Base-by-base conservation (phyloP, 192 early-diverging fungal species). In the Gorgonomyces haynaldii region DNA sequence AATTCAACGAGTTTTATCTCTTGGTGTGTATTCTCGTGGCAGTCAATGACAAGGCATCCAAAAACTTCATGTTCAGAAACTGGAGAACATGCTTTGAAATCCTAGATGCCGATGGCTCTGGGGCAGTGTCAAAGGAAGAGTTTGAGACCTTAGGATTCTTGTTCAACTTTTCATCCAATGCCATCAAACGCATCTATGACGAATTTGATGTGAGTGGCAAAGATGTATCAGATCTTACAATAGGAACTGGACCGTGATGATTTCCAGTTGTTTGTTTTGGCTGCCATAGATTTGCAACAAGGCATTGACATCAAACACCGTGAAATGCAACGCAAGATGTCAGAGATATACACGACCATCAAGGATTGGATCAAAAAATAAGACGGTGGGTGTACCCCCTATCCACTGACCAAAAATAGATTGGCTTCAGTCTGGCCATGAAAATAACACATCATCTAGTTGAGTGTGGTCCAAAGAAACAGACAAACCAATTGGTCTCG, bases 61-160 rank as follows among this genome's bases (percentile, higher is more conserved):
- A 70, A 41, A 51, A 62, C 16, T 70, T 70, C 34, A 61, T 70
- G 67, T 70, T 57, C 41, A 53, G 58, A 31, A 61, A 70, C 40
- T 70, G 68, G 68, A 38, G 60, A 40, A 70, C 68, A 3, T 70
- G 68, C 29, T 70, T 70, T 41, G 68, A 70, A 30, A 52, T 70
- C 43, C 53, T 70, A 4, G 68, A 70, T 37, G 68, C 64, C 36
- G 68, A 71, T 53, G 68, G 68, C 21, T 62, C 58, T 10, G 50
- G 57, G 36, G 51, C 57, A 3, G 64, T 70, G 2, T 70, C 68
- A 17, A 38, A 49, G 22, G 26, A 54, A 1, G 68, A 70, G 40
- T 70, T 70, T 38, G 46, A 58, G 17, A 70, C 68, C 16, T 45
- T 70, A 5, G 68, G 68, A 29, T 67, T 69, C 30, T 37, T 70